phyloP scores from a whole-genome alignment of 75 land plant genomes.

The Pseudotsuga menziesii region DNA sequence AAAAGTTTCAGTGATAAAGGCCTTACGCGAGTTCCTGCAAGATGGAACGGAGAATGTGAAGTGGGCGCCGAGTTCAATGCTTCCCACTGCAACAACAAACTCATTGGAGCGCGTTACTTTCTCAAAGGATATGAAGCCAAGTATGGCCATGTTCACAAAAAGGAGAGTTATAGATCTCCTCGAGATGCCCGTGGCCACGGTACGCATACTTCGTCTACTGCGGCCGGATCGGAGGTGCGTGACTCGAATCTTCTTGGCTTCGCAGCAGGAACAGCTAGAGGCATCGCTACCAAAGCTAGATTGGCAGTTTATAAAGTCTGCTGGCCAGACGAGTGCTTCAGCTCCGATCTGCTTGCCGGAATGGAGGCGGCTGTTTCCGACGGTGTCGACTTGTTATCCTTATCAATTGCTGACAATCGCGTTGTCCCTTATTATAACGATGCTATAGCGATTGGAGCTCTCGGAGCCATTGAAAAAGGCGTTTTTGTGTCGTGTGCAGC shows the following conservation, averaged over 20 bases:
- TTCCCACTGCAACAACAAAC: conserved; percentile 45
- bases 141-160: conserved; percentile 24
- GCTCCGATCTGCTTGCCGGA: conserved; percentile 69
- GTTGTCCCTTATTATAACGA: conserved; percentile 43
- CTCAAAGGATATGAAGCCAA: conserved; percentile 21
- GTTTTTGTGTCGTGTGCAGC: neutral
- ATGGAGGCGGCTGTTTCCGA: conserved; percentile 55
- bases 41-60: conserved; percentile 63
- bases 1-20: conserved; percentile 31
- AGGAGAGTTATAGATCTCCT: too few species aligned
- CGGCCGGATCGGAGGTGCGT: conserved; percentile 21
- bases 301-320: conserved; percentile 83
- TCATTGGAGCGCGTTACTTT: conserved; percentile 73
- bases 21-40: conserved; percentile 13
- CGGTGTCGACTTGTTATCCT: conserved; percentile 62
- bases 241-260: conserved; percentile 52
- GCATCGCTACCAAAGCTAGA: conserved; percentile 81
- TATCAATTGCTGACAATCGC: conserved; percentile 51
- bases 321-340: conserved; percentile 63
- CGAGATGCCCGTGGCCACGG: conserved; percentile 18
- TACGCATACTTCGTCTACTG: conserved; percentile 29
- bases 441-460: conserved; percentile 50
- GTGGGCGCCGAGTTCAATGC: conserved; percentile 24
- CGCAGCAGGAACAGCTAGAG: conserved; percentile 59
- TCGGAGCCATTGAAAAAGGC: conserved; percentile 43